Conservation (phyloP, 306 rosid genomes). For the Dryas drummondii region DNA sequence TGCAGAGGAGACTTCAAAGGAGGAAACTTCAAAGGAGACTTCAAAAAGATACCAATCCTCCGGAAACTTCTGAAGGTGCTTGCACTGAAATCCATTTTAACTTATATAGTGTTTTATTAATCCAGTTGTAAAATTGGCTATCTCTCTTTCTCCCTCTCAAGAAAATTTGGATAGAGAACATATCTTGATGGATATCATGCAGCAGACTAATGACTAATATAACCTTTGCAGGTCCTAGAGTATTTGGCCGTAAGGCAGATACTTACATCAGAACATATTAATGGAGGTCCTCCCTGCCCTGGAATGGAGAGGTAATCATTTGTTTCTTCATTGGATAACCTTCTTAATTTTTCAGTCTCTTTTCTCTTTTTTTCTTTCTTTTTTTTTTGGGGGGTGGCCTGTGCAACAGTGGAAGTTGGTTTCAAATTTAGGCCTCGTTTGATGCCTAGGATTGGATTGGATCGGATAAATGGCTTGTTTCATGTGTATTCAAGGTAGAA, state of each 20-base stretch:
- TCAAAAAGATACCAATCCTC: conserved; percentile 94
- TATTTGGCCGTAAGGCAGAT: conserved; percentile 72
- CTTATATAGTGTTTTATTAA: background rate
- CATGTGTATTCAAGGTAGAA: too few relatives aligned
- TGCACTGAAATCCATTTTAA: conserved; percentile 8
- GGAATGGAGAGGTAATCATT: conserved; percentile 91
- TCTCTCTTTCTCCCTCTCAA: background rate
- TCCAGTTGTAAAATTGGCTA: background rate
- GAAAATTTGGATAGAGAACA: conserved; percentile 3
- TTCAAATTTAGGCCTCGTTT: background rate
- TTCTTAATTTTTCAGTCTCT: background rate
- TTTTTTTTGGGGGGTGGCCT: background rate
- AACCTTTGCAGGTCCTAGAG: conserved; percentile 64
- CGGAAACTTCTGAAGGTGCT: conserved; percentile 97
- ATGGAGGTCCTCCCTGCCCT: conserved; percentile 76
- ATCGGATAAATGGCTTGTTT: too few relatives aligned
- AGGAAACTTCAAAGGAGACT: conserved; percentile 51
- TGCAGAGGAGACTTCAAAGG: conserved; percentile 79
- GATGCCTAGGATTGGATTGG: too few relatives aligned
- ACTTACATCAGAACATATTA: conserved; percentile 77
- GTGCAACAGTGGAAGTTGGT: background rate
- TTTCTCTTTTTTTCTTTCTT: background rate
- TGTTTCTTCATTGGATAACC: background rate
- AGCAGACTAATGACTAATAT: conserved; percentile 14
- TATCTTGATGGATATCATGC: conserved; percentile 3